Conservation (phyloP, 2,329 filamentous ascomycete genomes). For the Dichotomopilus funicola region DNA sequence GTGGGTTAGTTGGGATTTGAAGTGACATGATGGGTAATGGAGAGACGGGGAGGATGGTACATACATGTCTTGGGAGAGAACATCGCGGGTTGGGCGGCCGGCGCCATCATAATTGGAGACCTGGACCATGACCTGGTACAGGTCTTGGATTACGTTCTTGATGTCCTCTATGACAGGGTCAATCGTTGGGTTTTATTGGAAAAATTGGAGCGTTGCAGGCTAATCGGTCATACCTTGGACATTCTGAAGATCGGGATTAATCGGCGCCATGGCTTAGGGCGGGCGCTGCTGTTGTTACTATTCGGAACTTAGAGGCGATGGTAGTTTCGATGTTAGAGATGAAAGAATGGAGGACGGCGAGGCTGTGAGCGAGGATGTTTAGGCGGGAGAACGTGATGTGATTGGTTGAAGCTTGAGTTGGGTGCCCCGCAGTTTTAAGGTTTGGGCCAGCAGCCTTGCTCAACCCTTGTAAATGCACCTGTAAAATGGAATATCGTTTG, state of each 20-base stretch:
- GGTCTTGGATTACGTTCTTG: slow-evolving; percentile 56
- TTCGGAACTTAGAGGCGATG: background rate
- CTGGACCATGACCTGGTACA: slow-evolving; percentile 59
- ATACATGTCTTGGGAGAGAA: slow-evolving; percentile 49
- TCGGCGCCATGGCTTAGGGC: slow-evolving; percentile 22
- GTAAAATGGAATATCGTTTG: no score
- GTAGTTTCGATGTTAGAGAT: background rate
- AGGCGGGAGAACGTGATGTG: background rate
- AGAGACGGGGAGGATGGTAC: slow-evolving; percentile 24
- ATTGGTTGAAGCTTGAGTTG: background rate
- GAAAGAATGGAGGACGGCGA: background rate
- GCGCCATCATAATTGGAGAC: slow-evolving; percentile 53
- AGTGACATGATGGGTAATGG: background rate
- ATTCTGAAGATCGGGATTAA: slow-evolving; percentile 23
- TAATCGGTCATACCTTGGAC: slow-evolving; percentile 20
- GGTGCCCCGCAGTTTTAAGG: background rate
- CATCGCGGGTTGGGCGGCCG: slow-evolving; percentile 46
- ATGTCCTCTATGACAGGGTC: slow-evolving; percentile 41
- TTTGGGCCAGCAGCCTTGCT: background rate
- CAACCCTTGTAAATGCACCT: background rate
- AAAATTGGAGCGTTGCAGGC: no score
- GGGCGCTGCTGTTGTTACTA: background rate
- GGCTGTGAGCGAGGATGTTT: background rate
- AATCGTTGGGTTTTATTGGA: no score
- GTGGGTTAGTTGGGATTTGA: background rate